Conservation (phyloP, 2,329 filamentous ascomycete species). For the Podosphaera fusca region DNA sequence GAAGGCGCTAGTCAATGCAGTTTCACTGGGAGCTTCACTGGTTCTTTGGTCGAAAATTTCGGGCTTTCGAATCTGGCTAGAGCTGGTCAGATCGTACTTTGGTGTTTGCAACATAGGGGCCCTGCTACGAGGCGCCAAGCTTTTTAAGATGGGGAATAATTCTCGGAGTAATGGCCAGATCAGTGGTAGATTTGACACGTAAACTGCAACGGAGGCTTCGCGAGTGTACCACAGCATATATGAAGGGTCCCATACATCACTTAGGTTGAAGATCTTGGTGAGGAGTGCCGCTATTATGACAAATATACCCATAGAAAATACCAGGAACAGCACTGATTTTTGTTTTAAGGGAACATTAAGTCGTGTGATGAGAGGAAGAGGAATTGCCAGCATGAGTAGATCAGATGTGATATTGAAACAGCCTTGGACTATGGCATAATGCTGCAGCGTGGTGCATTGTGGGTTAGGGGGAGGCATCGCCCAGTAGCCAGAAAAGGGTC, state of each 20-base stretch:
- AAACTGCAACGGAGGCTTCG: constrained; percentile 27
- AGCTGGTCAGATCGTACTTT: not conserved
- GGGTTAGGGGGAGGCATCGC: constrained; percentile 25
- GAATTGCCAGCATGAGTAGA: constrained; percentile 30
- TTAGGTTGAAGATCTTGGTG: constrained; percentile 22
- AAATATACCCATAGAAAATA: constrained; percentile 24
- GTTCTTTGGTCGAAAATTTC: not conserved
- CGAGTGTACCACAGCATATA: constrained; percentile 25
- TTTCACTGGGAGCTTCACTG: constrained; percentile 4
- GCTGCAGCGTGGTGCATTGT: constrained; percentile 31
- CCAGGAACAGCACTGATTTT: constrained; percentile 25
- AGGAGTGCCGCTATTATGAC: constrained; percentile 26
- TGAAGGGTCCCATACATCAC: constrained; percentile 13
- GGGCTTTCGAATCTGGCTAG: not conserved
- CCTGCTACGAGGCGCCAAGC: not conserved
- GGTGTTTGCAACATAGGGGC: not conserved
- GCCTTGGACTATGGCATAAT: constrained; percentile 33
- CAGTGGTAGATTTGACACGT: constrained; percentile 28
- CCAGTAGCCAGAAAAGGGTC: constrained; percentile 32
- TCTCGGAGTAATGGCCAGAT: constrained; percentile 20
- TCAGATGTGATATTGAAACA: constrained; percentile 35
- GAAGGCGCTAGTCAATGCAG: constrained; percentile 3
- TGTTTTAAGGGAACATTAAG: constrained; percentile 25
- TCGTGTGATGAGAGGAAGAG: constrained; percentile 28
- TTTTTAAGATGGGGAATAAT: constrained; percentile 6